phyloP scores from a whole-genome alignment of 768 basidiomycete species.

The Collybiopsis confluens region DNA sequence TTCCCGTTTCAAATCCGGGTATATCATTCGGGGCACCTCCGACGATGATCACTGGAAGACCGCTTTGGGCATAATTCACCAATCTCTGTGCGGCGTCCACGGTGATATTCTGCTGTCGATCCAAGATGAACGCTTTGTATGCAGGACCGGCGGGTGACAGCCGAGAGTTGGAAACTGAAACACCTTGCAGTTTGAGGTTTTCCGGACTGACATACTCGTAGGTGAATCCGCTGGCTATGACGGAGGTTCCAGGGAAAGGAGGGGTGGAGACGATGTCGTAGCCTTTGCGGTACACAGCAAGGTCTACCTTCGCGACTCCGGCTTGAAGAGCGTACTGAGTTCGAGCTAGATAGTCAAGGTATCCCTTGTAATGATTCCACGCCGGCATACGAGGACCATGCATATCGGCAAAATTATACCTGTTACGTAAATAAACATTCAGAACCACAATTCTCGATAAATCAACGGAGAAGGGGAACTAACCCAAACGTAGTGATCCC shows the following conservation, averaged over 20 bases:
- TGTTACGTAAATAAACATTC: no score
- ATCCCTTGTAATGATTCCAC: slow-evolving; percentile 13
- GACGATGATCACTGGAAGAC: slow-evolving; percentile 10
- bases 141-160: slow-evolving; percentile 12
- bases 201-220: slow-evolving; percentile 16
- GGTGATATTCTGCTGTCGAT: slow-evolving; percentile 10
- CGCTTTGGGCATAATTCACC: slow-evolving; percentile 11
- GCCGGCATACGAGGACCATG: slow-evolving; percentile 11
- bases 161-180: slow-evolving; percentile 11
- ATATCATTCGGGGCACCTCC: slow-evolving; percentile 12
- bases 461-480: no score
- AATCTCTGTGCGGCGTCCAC: slow-evolving; percentile 12
- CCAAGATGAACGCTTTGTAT: slow-evolving; percentile 14
- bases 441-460: no score
- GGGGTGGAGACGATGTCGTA: slow-evolving; percentile 9
- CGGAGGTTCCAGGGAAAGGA: slow-evolving; percentile 10
- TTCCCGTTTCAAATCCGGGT: slow-evolving; percentile 11
- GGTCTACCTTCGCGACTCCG: slow-evolving; percentile 13
- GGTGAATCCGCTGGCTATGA: slow-evolving; percentile 10
- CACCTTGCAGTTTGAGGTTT: slow-evolving; percentile 14
- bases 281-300: slow-evolving; percentile 13
- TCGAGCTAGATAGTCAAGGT: slow-evolving; percentile 12
- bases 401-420: slow-evolving; percentile 7
- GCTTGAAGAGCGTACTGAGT: slow-evolving; percentile 14
- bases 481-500: slow-evolving; percentile 7